A percentile compares a stretch with the other conserved stretches of the same genome.
Conservation (phyloP, 345 rosid species). For the Arabidopsis suecica region DNA sequence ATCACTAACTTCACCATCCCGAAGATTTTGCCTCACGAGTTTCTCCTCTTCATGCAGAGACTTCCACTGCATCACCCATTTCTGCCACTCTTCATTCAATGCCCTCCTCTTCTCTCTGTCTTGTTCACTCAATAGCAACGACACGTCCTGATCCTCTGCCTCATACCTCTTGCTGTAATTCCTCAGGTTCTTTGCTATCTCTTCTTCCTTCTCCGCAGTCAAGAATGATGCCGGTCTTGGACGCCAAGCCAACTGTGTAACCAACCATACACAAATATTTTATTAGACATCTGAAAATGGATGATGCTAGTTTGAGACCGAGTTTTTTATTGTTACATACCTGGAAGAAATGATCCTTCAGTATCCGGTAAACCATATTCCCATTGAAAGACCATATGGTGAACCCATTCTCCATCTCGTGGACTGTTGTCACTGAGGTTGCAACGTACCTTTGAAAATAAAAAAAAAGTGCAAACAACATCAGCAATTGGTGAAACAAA, state of each 20-base stretch:
- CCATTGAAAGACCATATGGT: constrained; percentile 94
- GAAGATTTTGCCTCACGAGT: constrained; percentile 60
- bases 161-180: constrained; percentile 92
- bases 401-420: constrained; percentile 98
- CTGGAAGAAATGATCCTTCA: constrained; percentile 97
- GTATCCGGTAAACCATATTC: constrained; percentile 70
- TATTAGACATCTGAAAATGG: background rate
- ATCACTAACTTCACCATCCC: constrained; percentile 88
- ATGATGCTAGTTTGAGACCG: background rate
- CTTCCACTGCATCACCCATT: constrained; percentile 79
- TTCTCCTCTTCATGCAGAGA: constrained; percentile 68
- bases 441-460: constrained; percentile 68
- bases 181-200: constrained; percentile 87
- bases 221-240: constrained; percentile 88
- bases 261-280: constrained; percentile 18
- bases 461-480: background rate
- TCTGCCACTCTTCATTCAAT: constrained; percentile 94
- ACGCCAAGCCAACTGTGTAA: constrained; percentile 73
- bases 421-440: constrained; percentile 87
- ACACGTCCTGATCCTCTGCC: constrained; percentile 91
- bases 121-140: constrained; percentile 78
- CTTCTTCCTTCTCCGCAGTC: constrained; percentile 85
- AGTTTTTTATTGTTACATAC: constrained; percentile 37
- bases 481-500: constrained; percentile 28
- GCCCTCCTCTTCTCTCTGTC: constrained; percentile 81